Percentiles rank a stretch among this genome's conserved stretches.
These are phyloP conservation scores for Sordariomycetes sp. DNA, from an alignment of 2,329 filamentous ascomycete genomes.

Conservation along the genomic window DNA sequence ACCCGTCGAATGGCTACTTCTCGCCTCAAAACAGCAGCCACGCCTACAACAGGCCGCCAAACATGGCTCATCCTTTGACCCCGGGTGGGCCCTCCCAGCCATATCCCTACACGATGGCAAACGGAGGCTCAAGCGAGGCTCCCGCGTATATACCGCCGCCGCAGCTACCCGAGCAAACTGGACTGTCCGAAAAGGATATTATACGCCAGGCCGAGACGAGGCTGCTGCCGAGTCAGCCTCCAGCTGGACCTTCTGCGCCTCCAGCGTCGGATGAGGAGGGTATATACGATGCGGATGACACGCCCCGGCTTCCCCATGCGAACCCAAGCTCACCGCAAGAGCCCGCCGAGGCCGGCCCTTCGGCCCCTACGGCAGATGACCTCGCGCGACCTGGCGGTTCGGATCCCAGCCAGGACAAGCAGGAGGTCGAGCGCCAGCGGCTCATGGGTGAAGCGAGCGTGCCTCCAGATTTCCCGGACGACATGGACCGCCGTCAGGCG, in stretches of 20 bases:
- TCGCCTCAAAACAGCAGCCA: constrained; percentile 19
- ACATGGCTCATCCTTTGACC: constrained; percentile 1
- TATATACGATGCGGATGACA: constrained; percentile 39
- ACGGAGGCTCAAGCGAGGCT: constrained; percentile 12
- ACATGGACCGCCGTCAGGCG: constrained; percentile 29
- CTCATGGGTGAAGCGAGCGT: constrained; percentile 57
- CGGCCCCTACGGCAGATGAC: constrained; percentile 37
- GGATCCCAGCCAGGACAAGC: constrained; percentile 56
- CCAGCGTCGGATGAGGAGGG: constrained; percentile 27
- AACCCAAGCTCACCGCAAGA: constrained; percentile 7
- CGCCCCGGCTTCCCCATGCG: constrained; percentile 14
- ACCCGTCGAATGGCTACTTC: constrained; percentile 15
- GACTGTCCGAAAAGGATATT: constrained; percentile 72
- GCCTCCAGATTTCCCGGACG: constrained; percentile 48
- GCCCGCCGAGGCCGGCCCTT: constrained; percentile 22
- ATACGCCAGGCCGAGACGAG: constrained; percentile 68
- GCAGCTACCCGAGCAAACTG: constrained; percentile 48
- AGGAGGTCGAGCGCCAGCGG: constrained; percentile 61
- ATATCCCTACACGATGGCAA: constrained; percentile 5
- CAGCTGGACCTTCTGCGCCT: constrained; percentile 10
- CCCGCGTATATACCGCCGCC: constrained; percentile 51
- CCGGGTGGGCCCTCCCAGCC: constrained; percentile 4
- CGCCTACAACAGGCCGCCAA: constrained; percentile 4
- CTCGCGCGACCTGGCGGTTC: constrained; percentile 18
- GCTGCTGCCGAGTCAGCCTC: constrained; percentile 71